phyloP scores from a whole-genome alignment of 768 basidiomycete species.

The Boletus insuetus region DNA sequence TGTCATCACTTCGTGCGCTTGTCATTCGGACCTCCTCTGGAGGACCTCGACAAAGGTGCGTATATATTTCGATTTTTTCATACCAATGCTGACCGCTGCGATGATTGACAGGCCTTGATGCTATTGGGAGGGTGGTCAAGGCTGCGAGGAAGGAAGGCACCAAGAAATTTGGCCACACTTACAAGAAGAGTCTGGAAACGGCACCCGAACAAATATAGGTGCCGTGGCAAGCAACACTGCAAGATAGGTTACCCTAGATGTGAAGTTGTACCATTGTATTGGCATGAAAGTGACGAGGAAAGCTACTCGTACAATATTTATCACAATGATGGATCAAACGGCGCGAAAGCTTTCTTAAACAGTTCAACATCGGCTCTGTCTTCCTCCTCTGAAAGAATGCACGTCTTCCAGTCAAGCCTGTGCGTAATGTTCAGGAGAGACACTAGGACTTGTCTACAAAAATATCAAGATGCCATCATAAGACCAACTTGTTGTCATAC shows the following conservation, averaged over 20 bases:
- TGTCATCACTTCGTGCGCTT: slow-evolving; percentile 89
- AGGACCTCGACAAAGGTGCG: slow-evolving; percentile 73
- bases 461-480: background rate
- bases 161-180: slow-evolving; percentile 66
- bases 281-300: background rate
- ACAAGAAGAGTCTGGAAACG: slow-evolving; percentile 55
- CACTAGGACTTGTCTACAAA: slow-evolving; percentile 73
- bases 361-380: slow-evolving; percentile 79
- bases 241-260: background rate
- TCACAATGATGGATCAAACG: slow-evolving; percentile 57
- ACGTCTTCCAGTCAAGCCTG: slow-evolving; percentile 90
- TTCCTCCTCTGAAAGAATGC: slow-evolving; percentile 77
- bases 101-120: slow-evolving; percentile 63
- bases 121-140: slow-evolving; percentile 75
- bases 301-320: background rate
- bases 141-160: slow-evolving; percentile 64
- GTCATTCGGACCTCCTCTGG: slow-evolving; percentile 80
- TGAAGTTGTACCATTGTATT: slow-evolving; percentile 1
- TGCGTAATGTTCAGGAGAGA: slow-evolving; percentile 72
- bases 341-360: slow-evolving; percentile 81
- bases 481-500: background rate
- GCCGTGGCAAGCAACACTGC: too few species aligned
- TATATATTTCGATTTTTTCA: slow-evolving; percentile 1
- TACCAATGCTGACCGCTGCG: background rate
- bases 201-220: slow-evolving; percentile 25